phyloP scores from a whole-genome alignment of 192 early-diverging fungal species.

The Gamsiella multidivaricata region DNA sequence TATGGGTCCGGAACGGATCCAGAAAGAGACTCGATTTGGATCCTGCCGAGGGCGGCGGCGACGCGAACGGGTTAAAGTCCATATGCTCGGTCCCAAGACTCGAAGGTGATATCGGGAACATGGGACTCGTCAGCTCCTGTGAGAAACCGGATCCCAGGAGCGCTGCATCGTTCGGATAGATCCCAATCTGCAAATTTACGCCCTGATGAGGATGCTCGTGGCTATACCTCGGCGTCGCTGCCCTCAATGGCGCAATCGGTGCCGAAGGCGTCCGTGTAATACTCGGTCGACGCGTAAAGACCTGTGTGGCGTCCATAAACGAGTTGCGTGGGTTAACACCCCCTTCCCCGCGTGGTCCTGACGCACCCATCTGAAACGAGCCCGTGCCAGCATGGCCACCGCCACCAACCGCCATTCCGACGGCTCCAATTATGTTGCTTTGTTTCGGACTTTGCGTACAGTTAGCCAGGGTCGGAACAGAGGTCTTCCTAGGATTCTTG shows the following conservation, averaged over 20 bases:
- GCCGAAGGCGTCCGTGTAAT: slow-evolving; percentile 5
- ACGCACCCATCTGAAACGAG: slow-evolving; percentile 17
- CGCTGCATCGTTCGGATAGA: not conserved
- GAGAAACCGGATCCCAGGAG: not conserved
- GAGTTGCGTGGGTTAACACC: slow-evolving; percentile 9
- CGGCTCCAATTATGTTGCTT: slow-evolving; percentile 24
- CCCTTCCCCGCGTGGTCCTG: slow-evolving; percentile 1
- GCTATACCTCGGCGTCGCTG: slow-evolving; percentile 8
- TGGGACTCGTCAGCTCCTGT: not conserved
- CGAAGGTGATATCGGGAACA: slow-evolving; percentile 29
- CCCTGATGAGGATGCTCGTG: slow-evolving; percentile 1
- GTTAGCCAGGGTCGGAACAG: too few species aligned
- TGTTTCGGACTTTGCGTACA: slow-evolving; percentile 4
- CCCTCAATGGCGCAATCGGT: slow-evolving; percentile 4
- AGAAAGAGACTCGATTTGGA: slow-evolving; percentile 1
- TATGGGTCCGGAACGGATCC: slow-evolving; percentile 32
- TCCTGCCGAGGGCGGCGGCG: slow-evolving; percentile 16
- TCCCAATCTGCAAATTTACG: slow-evolving; percentile 5
- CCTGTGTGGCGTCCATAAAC: slow-evolving; percentile 16
- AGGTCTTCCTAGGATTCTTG: not conserved
- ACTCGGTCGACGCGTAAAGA: slow-evolving; percentile 5
- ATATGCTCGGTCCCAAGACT: not conserved
- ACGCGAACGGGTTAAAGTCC: slow-evolving; percentile 17
- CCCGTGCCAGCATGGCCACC: slow-evolving; percentile 21
- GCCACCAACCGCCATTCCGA: slow-evolving; percentile 24